Base-by-base conservation (phyloP, 2,329 filamentous ascomycete genomes). In the Madurella mycetomatis region DNA sequence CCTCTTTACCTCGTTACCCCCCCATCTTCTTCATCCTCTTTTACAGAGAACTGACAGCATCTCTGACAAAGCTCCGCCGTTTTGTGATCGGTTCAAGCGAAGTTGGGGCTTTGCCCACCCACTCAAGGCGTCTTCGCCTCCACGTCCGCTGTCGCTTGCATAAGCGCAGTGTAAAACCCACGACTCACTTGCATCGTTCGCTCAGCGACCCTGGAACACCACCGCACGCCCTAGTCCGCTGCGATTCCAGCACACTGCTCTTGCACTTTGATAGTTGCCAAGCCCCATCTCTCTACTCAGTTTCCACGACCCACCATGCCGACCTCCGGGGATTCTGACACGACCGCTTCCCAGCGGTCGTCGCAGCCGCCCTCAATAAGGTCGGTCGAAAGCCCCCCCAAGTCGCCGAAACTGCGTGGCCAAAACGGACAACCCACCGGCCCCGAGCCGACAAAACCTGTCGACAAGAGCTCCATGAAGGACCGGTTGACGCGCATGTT, bases 401-500 rank as follows among this genome's bases (percentile, higher is more conserved):
- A 65, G 51, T 76, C 76, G 9, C 75, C 76, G 13, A 67, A 68
- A 42, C 59, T 73, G 41, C 64, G 62, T 51, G 70, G 71, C 17
- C 71, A 74, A 51, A 75, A 77, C 60, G 74, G 69, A 34, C 57
- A 60, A 12, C 53, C 59, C 37, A 61, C 60, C 30, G 63, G 62
- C 49, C 52, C 58, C 45, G 53, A 63, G 51, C 59, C 67, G 51
- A 65, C 68, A 52, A 76, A 69, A 60, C 70, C 69, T 51, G 62
- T 71, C 53, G 81, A 84, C 63, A 84, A 81, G 67, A 68, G 77
- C 2, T 83, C 81, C 13, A 82, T 86, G 70, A 86, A 85, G 67
- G 82, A 84, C 65, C 79, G 82, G 45, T 67, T 86, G 53, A 81
- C 82, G 41, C 79, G 83, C 72, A 86, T 86, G 78, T 86, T 86